A percentile compares a stretch with the other conserved stretches of the same genome.
Conservation (phyloP, 2,329 filamentous ascomycete species). For the Laburnicola sp. region DNA sequence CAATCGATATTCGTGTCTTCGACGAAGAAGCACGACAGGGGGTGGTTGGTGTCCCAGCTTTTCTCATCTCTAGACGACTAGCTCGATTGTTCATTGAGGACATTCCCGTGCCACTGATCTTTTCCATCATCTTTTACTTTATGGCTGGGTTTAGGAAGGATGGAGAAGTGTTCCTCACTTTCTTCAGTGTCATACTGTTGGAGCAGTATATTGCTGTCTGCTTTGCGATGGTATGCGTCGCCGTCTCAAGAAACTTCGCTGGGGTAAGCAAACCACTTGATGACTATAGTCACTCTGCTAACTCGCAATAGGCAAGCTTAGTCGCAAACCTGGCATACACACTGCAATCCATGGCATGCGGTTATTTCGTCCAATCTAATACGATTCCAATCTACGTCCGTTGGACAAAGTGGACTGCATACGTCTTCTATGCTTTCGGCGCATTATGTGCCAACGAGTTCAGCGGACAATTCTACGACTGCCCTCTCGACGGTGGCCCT, state of each 20-base stretch:
- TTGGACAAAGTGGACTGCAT: slow-evolving; percentile 72
- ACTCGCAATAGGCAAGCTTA: slow-evolving; percentile 58
- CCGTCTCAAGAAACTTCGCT: slow-evolving; percentile 67
- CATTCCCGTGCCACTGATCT: slow-evolving; percentile 71
- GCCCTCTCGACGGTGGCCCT: slow-evolving; percentile 64
- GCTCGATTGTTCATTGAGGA: slow-evolving; percentile 72
- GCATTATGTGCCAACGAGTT: slow-evolving; percentile 76
- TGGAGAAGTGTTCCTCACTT: slow-evolving; percentile 68
- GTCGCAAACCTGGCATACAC: slow-evolving; percentile 75
- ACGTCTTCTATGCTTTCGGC: slow-evolving; percentile 65
- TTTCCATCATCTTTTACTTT: slow-evolving; percentile 73
- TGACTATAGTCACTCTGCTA: slow-evolving; percentile 1
- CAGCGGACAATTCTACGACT: slow-evolving; percentile 70
- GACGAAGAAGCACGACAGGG: slow-evolving; percentile 75
- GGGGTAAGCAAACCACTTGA: slow-evolving; percentile 59
- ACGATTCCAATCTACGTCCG: slow-evolving; percentile 76
- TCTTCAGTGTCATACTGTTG: slow-evolving; percentile 68
- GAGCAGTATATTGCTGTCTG: slow-evolving; percentile 75
- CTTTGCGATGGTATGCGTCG: slow-evolving; percentile 69
- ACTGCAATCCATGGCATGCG: slow-evolving; percentile 72
- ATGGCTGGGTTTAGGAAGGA: slow-evolving; percentile 73
- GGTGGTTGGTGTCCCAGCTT: slow-evolving; percentile 70
- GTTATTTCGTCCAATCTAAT: slow-evolving; percentile 74
- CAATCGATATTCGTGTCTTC: slow-evolving; percentile 73
- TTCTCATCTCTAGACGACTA: slow-evolving; percentile 69